Evolutionary conservation across 139 green algal species (phyloP), one percentile per base, ranked within the genome.

Genomic region (Pleodorina starrii): DNA sequence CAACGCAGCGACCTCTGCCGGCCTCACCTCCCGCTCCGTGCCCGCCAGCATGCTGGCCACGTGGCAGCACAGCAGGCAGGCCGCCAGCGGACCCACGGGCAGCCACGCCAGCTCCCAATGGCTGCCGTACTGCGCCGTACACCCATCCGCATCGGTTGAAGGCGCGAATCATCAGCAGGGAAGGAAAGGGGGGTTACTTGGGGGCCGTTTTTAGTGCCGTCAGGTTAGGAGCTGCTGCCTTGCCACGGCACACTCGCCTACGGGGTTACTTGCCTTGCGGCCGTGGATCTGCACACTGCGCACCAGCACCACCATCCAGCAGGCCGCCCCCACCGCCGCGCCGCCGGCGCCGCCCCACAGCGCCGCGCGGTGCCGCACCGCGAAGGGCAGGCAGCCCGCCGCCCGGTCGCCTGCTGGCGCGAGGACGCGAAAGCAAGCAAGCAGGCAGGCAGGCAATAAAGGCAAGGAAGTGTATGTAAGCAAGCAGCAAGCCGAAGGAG

Each of bases 101-200:
- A 92, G 78, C 89, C 89, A 92, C 25, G 83, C 27, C 43, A 90
- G 69, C 76, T 92, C 89, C 89, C 66, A 90, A 36, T 57, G 87
- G 1, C 51, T 42, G 40, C 84, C 89, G 79, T 75, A 2, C 79
- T 86, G 48, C 44, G 5, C 57, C n/a, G n/a, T n/a, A n/a, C n/a
- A n/a, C n/a, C n/a, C n/a, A n/a, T n/a, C n/a, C n/a, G n/a, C n/a
- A n/a, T n/a, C n/a, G n/a, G n/a, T n/a, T n/a, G n/a, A n/a, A n/a
- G n/a, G n/a, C n/a, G n/a, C n/a, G n/a, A n/a, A n/a, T n/a, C n/a
- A n/a, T n/a, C n/a, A n/a, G n/a, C n/a, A n/a, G n/a, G n/a, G n/a
- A n/a, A n/a, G n/a, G n/a, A n/a, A n/a, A n/a, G n/a, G n/a, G n/a
- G n/a, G n/a, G n/a, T n/a, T n/a, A n/a, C n/a, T n/a, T n/a, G n/a